Percentiles rank a stretch among this genome's conserved stretches.
phyloP scores from a whole-genome alignment of 1,284 basidiomycete species.

The Ceratobasidium papillatum region DNA sequence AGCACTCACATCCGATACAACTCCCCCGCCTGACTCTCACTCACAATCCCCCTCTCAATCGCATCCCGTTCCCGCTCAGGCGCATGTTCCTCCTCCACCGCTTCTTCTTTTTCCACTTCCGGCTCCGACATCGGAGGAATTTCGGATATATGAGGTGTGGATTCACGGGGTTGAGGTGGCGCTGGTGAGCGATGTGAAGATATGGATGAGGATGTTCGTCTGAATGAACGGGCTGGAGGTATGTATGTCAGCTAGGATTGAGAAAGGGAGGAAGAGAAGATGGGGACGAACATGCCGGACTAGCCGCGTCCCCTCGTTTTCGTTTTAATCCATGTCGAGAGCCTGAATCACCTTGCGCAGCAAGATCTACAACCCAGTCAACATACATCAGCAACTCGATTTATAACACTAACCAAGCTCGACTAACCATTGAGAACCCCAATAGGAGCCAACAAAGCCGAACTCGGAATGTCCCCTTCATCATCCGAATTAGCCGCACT shows the following conservation, averaged over 20 bases:
- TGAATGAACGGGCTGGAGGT: not conserved
- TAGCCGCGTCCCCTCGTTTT: slow-evolving; percentile 11
- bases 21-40: slow-evolving; percentile 44
- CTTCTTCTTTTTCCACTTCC: slow-evolving; percentile 1
- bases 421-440: slow-evolving; percentile 45
- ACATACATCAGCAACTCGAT: not conserved
- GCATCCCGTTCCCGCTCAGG: slow-evolving; percentile 43
- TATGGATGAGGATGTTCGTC: slow-evolving; percentile 1
- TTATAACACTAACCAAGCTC: not conserved
- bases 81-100: slow-evolving; percentile 19
- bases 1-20: slow-evolving; percentile 45
- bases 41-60: slow-evolving; percentile 45
- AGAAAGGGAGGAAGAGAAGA: not conserved
- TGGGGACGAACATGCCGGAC: slow-evolving; percentile 6
- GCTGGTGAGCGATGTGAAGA: not conserved
- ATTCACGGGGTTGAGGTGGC: not conserved
- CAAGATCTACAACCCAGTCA: slow-evolving; percentile 23
- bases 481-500: slow-evolving; percentile 46
- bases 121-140: slow-evolving; percentile 9
- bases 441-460: slow-evolving; percentile 46
- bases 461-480: slow-evolving; percentile 46
- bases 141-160: not conserved
- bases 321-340: slow-evolving; percentile 24
- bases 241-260: not conserved
- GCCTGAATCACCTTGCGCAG: slow-evolving; percentile 23